A percentile compares a stretch with the other conserved stretches of the same genome.
These are phyloP conservation scores for Apiotrichum siamense DNA, from an alignment of 1,284 basidiomycete genomes.

Conservation along the genomic window DNA sequence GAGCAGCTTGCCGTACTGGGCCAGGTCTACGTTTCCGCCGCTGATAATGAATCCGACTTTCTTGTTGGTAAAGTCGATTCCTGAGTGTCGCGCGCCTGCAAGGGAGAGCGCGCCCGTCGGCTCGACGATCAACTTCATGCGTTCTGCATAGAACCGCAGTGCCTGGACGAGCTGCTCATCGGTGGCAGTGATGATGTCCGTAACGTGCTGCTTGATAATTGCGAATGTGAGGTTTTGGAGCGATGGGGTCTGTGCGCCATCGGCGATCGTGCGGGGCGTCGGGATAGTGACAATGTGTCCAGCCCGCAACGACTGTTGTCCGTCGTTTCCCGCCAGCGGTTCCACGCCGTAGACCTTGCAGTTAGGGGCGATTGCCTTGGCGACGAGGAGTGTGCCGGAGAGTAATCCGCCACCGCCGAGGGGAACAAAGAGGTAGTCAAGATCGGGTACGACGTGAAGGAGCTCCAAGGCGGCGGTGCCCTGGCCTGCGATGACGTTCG, in stretches of 20 bases:
- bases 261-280: constrained; percentile 93
- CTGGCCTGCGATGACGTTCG: constrained; percentile 92
- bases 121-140: constrained; percentile 76
- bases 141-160: constrained; percentile 98
- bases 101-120: constrained; percentile 92
- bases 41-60: constrained; percentile 86
- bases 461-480: constrained; percentile 94
- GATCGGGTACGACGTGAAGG: constrained; percentile 70
- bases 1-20: constrained; percentile 90
- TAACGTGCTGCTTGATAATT: constrained; percentile 74
- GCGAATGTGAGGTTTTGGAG: constrained; percentile 93
- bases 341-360: constrained; percentile 88
- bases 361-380: constrained; percentile 85
- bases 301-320: constrained; percentile 67
- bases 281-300: constrained; percentile 73
- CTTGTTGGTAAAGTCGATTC: constrained; percentile 76
- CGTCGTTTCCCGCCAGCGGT: constrained; percentile 88
- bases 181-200: constrained; percentile 77
- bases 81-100: constrained; percentile 77
- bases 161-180: constrained; percentile 98
- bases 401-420: constrained; percentile 90
- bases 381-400: constrained; percentile 81
- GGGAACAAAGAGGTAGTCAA: constrained; percentile 86
- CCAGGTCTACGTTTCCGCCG: constrained; percentile 99
- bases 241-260: constrained; percentile 95